Evolutionary conservation across 805 yeast genomes (phyloP).

Genomic region (Monosporozyma servazzii): DNA sequence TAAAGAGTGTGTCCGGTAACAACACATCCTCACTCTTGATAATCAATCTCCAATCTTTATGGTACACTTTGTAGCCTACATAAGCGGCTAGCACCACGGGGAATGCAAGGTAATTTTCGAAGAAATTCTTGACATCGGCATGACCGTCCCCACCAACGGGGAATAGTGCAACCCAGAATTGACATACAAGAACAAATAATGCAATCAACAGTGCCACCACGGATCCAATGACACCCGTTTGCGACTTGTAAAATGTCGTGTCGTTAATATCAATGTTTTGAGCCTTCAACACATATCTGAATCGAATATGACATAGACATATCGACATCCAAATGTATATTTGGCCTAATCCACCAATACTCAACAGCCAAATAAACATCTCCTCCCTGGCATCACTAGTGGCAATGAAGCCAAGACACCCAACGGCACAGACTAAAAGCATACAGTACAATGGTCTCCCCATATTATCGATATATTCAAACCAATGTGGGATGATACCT

Average conservation of each 20-base stretch:
- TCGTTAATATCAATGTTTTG: conserved; percentile 34
- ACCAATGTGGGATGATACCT: conserved; percentile 41
- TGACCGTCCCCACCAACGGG: conserved; percentile 34
- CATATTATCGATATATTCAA: conserved; percentile 38
- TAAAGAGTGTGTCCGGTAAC: conserved; percentile 16
- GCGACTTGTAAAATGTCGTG: conserved; percentile 44
- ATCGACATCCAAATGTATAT: conserved; percentile 74
- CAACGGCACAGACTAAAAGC: conserved; percentile 36
- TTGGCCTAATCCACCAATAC: conserved; percentile 72
- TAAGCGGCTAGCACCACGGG: conserved; percentile 37
- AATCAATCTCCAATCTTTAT: conserved; percentile 22
- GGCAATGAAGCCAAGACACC: conserved; percentile 51
- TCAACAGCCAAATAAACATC: conserved; percentile 67
- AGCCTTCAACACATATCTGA: conserved; percentile 44
- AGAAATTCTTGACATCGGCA: conserved; percentile 33
- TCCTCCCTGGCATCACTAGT: conserved; percentile 47
- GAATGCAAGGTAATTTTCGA: conserved; percentile 43
- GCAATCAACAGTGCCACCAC: conserved; percentile 43
- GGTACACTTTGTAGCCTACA: conserved; percentile 38
- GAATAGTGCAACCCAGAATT: conserved; percentile 65
- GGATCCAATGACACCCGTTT: conserved; percentile 52
- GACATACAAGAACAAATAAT: conserved; percentile 46
- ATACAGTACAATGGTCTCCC: conserved; percentile 51
- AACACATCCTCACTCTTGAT: conserved; percentile 42
- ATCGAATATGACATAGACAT: conserved; percentile 58